These are phyloP conservation scores for Hypomontagnella monticulosa DNA, from an alignment of 495 filamentous ascomycete species.

Conservation along the genomic window DNA sequence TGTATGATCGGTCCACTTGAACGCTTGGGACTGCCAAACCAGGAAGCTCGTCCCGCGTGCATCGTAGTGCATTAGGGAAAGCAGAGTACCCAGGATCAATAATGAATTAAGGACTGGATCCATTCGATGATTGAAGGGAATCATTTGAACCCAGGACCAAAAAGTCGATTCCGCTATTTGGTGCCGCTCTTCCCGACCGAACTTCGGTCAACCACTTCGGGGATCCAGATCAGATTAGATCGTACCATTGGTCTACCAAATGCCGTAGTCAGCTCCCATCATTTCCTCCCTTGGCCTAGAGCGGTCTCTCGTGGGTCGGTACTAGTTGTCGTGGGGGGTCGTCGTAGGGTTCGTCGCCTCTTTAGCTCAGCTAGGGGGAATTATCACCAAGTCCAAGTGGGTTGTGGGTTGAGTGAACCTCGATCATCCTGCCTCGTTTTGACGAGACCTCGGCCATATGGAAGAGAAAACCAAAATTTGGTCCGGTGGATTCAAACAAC, in stretches of 20 bases:
- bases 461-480: background rate
- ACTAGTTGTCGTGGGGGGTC: slow-evolving; percentile 29
- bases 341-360: slow-evolving; percentile 19
- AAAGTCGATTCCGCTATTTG: slow-evolving; percentile 28
- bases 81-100: background rate
- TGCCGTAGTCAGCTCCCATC: slow-evolving; percentile 9
- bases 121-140: background rate
- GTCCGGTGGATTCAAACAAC: slow-evolving; percentile 16
- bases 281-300: slow-evolving; percentile 20
- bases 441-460: slow-evolving; percentile 4
- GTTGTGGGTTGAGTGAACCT: slow-evolving; percentile 3
- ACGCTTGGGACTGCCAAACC: slow-evolving; percentile 33
- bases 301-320: slow-evolving; percentile 26
- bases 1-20: slow-evolving; percentile 34
- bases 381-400: slow-evolving; percentile 13
- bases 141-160: background rate
- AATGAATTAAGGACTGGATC: too few relatives aligned
- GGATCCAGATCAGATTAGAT: slow-evolving; percentile 41
- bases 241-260: slow-evolving; percentile 22
- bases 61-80: slow-evolving; percentile 2
- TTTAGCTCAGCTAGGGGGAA: slow-evolving; percentile 1
- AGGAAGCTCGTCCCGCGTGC: slow-evolving; percentile 35
- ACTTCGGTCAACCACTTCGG: slow-evolving; percentile 30
- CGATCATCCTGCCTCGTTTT: slow-evolving; percentile 14
- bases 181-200: slow-evolving; percentile 25